Evolutionary conservation across 75 land plant genomes (phyloP), one percentile per base, ranked within the genome.

Genomic region (Pinus taeda): DNA sequence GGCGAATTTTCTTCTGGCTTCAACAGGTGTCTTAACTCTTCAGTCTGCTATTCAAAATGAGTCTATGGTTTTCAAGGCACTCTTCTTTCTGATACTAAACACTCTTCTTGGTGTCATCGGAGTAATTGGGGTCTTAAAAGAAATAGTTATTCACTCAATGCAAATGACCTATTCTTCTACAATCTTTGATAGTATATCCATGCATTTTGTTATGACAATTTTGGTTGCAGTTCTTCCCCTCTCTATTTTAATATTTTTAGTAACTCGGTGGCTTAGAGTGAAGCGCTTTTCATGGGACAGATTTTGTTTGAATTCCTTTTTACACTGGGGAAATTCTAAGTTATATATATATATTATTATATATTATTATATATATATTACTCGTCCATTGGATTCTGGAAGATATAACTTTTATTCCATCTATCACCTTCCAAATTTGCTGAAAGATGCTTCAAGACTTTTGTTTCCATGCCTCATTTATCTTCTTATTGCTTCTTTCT

Each of bases 351-450:
- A n/a, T n/a, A n/a, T n/a, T n/a, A n/a, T n/a, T n/a, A n/a, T n/a
- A n/a, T n/a, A n/a, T n/a, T n/a, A n/a, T n/a, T n/a, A n/a, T n/a
- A n/a, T n/a, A n/a, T n/a, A n/a, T 92, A 53, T 81, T 93, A 77
- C 79, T 77, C 29, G 63, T 89, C 22, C 85, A 95, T 75, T 93
- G 91, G 96, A 70, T 85, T 6, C 58, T 80, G 15, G 91, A 85
- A 78, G 92, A 90, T 74, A 70, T 79, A 29, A 9, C 76, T 21
- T 73, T 77, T 39, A 75, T 75, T 20, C 57, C 62, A 45, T 57
- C 70, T 49, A 21, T 82, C 36, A 20, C 21, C 21, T 80, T 17
- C 61, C 88, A 15, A 11, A 74, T n/a, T 5, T 74, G 55, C 21
- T 80, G 74, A 70, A 86, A 57, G 71, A 76, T 64, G 59, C 82